A percentile compares a stretch with the other conserved stretches of the same genome.
Evolutionary conservation across 768 basidiomycete species (phyloP).

Genomic region (Cystobasidium onofrii): DNA sequence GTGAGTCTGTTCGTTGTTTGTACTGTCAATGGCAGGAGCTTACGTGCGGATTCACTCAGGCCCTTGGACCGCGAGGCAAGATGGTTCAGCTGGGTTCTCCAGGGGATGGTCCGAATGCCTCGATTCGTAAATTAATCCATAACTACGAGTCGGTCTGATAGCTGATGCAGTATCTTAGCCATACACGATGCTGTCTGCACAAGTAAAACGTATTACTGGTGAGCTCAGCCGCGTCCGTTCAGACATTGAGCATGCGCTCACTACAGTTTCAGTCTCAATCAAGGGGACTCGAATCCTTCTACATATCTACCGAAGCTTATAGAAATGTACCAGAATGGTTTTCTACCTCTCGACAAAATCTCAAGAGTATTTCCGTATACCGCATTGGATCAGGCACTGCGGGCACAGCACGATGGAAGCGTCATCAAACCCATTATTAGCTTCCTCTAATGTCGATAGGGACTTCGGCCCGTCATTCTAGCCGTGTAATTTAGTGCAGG

Average conservation of each 20-base stretch:
- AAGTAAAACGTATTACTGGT: conserved; percentile 7
- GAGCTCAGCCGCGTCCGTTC: no score
- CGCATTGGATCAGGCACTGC: background rate
- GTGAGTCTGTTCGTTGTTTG: background rate
- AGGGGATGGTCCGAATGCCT: background rate
- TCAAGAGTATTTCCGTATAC: background rate
- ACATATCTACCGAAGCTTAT: background rate
- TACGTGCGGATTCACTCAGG: background rate
- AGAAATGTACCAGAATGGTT: background rate
- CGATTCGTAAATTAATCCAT: background rate
- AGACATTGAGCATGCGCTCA: background rate
- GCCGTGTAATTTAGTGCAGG: no score
- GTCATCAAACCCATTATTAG: background rate
- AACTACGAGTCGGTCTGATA: background rate
- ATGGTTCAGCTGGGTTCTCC: conserved; percentile 14
- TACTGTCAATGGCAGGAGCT: no score
- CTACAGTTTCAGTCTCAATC: no score
- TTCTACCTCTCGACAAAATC: background rate
- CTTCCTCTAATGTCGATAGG: background rate
- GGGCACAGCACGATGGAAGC: background rate
- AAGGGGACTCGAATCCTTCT: background rate
- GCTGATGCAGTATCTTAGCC: background rate
- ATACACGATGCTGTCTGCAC: conserved; percentile 20
- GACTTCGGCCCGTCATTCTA: no score
- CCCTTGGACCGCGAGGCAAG: conserved; percentile 13